phyloP scores from a whole-genome alignment of 2,329 filamentous ascomycete species.

The Phialocephala sp. region DNA sequence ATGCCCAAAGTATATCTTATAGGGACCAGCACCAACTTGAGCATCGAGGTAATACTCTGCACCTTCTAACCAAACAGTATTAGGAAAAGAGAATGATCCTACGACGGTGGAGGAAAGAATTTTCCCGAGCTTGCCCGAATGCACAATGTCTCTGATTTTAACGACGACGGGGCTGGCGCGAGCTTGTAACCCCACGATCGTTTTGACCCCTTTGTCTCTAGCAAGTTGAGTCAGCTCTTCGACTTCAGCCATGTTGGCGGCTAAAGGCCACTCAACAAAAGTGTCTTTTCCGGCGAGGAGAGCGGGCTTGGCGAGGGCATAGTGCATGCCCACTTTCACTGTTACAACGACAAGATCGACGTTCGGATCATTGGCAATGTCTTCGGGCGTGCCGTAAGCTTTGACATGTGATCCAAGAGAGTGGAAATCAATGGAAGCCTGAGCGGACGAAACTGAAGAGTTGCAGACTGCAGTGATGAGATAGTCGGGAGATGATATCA shows the following conservation, averaged over 20 bases:
- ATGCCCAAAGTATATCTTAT: constrained; percentile 42
- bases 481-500: constrained; percentile 41
- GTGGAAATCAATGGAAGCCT: constrained; percentile 47
- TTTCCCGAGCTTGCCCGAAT: constrained; percentile 53
- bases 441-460: constrained; percentile 48
- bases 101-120: constrained; percentile 49
- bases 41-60: constrained; percentile 36
- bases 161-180: constrained; percentile 46
- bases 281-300: constrained; percentile 52
- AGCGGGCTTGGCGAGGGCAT: constrained; percentile 47
- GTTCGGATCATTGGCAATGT: constrained; percentile 51
- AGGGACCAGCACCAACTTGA: constrained; percentile 33
- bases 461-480: constrained; percentile 54
- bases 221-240: constrained; percentile 50
- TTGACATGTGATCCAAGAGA: constrained; percentile 46
- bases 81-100: not conserved
- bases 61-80: constrained; percentile 2
- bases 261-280: constrained; percentile 56
- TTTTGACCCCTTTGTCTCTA: constrained; percentile 47
- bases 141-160: constrained; percentile 52
- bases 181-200: constrained; percentile 54
- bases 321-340: constrained; percentile 52
- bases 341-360: constrained; percentile 54
- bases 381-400: constrained; percentile 49
- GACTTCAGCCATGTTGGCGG: constrained; percentile 47